Conservation (phyloP, 371 early-diverging fungal species). For the Choanephora cucurbitarum region DNA sequence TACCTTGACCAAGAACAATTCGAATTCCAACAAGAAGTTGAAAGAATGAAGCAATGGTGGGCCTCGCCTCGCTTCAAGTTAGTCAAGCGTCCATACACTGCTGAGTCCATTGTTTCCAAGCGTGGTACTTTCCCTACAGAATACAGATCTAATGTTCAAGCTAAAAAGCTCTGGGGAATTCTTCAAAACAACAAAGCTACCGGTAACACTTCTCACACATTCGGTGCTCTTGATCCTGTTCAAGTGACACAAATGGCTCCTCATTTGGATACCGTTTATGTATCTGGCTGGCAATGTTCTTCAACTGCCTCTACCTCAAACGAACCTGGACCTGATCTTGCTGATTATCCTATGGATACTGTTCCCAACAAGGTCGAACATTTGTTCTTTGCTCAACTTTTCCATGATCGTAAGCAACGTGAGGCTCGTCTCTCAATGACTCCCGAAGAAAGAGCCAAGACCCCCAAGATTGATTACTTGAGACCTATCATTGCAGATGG, state of each 20-base stretch:
- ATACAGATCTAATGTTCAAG: conserved; percentile 86
- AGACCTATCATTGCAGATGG: conserved; percentile 98
- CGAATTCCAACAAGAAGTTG: conserved; percentile 77
- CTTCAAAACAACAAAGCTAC: conserved; percentile 77
- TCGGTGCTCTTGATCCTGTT: conserved; percentile 93
- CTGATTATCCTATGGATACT: conserved; percentile 98
- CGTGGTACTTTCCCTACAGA: conserved; percentile 78
- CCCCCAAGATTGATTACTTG: conserved; percentile 86
- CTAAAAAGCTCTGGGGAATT: conserved; percentile 92
- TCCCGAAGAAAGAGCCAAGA: conserved; percentile 67
- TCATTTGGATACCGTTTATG: conserved; percentile 97
- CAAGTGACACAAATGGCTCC: conserved; percentile 98
- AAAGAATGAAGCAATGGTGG: conserved; percentile 91
- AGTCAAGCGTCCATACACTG: conserved; percentile 90
- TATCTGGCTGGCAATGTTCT: conserved; percentile 98
- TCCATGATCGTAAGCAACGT: conserved; percentile 98
- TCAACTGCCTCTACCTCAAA: conserved; percentile 96
- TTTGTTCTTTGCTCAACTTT: conserved; percentile 95
- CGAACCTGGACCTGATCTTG: conserved; percentile 98
- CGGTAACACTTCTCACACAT: conserved; percentile 89
- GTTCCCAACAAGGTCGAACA: conserved; percentile 99
- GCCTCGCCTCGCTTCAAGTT: conserved; percentile 76
- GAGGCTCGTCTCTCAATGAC: conserved; percentile 81
- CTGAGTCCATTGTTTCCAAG: conserved; percentile 89
- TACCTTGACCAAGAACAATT: conserved; percentile 60